A percentile compares a stretch with the other conserved stretches of the same genome.
Evolutionary conservation across 495 filamentous ascomycete species (phyloP).

Genomic region (Letharia columbiana): DNA sequence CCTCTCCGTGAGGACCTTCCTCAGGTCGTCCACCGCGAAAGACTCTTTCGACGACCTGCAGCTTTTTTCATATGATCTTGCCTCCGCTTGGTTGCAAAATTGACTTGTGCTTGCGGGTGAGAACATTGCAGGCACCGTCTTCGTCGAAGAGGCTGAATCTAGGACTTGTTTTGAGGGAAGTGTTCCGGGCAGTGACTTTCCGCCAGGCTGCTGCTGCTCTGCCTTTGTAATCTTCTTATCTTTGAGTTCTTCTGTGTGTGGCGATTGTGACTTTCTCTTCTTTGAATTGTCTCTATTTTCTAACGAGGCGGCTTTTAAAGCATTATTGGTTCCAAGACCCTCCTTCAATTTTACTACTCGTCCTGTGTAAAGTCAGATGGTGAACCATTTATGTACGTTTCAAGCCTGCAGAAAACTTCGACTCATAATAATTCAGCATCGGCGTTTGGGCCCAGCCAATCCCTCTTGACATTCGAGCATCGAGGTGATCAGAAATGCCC

Average conservation of each 20-base stretch:
- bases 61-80: slow-evolving; percentile 45
- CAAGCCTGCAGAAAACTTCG: slow-evolving; percentile 39
- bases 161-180: slow-evolving; percentile 25
- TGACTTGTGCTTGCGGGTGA: slow-evolving; percentile 36
- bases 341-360: slow-evolving; percentile 33
- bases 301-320: not conserved
- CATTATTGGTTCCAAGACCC: slow-evolving; percentile 12
- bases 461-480: slow-evolving; percentile 51
- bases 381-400: slow-evolving; percentile 9
- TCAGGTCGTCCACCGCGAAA: slow-evolving; percentile 28
- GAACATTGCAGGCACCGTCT: slow-evolving; percentile 23
- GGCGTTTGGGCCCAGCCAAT: slow-evolving; percentile 47
- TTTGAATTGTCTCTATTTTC: slow-evolving; percentile 3
- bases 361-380: slow-evolving; percentile 32
- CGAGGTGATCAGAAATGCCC: slow-evolving; percentile 45
- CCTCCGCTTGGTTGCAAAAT: slow-evolving; percentile 44
- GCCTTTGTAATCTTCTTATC: slow-evolving; percentile 24
- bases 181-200: slow-evolving; percentile 23
- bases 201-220: slow-evolving; percentile 14
- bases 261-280: slow-evolving; percentile 21
- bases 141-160: slow-evolving; percentile 29
- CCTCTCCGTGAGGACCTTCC: slow-evolving; percentile 34
- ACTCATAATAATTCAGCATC: slow-evolving; percentile 44
- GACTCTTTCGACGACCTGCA: slow-evolving; percentile 29
- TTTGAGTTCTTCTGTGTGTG: not conserved